phyloP scores from a whole-genome alignment of 164 flowering plant genomes.

The Cinnamomum micranthum region DNA sequence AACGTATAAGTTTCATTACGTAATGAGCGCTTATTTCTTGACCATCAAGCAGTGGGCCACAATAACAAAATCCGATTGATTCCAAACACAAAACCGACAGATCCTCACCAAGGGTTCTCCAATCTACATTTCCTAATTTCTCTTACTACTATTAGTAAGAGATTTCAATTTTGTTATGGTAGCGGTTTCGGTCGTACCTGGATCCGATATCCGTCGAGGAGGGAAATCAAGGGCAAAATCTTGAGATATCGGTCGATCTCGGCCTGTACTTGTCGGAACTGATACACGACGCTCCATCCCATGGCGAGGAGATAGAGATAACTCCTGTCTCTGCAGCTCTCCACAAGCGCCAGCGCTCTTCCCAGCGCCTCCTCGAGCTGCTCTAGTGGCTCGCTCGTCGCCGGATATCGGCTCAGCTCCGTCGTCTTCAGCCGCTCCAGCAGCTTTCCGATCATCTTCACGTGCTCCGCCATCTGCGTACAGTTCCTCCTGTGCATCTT shows the following conservation, averaged over 20 bases:
- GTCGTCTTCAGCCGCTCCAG: slow-evolving; percentile 35
- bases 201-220: slow-evolving; percentile 32
- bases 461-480: slow-evolving; percentile 33
- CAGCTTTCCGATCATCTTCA: slow-evolving; percentile 34
- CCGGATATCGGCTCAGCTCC: slow-evolving; percentile 31
- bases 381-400: slow-evolving; percentile 35
- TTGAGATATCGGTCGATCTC: slow-evolving; percentile 43
- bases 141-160: too few relatives aligned
- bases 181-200: slow-evolving; percentile 20
- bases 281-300: slow-evolving; percentile 51
- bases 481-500: slow-evolving; percentile 38
- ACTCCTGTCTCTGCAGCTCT: slow-evolving; percentile 37
- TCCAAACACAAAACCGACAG: background rate
- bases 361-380: slow-evolving; percentile 32
- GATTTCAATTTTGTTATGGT: background rate
- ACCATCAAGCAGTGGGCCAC: too few relatives aligned
- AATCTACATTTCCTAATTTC: too few relatives aligned
- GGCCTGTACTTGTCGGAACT: slow-evolving; percentile 31
- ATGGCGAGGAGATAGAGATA: slow-evolving; percentile 43
- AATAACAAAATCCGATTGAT: background rate
- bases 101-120: background rate
- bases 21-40: too few relatives aligned
- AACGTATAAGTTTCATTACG: too few relatives aligned
- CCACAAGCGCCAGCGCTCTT: slow-evolving; percentile 23
- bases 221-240: slow-evolving; percentile 33